Conservation (phyloP, 2,329 filamentous ascomycete species). For the Penicillium sp. region DNA sequence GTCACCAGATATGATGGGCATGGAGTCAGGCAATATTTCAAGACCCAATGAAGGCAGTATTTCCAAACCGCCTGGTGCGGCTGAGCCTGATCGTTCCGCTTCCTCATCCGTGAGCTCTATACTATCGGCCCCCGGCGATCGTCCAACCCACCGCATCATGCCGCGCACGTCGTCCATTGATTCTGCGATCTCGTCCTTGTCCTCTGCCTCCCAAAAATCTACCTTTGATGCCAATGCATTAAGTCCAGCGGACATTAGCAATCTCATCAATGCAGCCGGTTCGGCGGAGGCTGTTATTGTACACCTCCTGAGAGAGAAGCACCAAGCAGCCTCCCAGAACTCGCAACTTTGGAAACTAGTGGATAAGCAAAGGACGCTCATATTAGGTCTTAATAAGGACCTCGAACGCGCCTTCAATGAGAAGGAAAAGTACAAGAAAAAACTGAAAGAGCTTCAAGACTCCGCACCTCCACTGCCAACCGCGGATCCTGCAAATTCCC, state of each 20-base stretch:
- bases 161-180: slow-evolving; percentile 87
- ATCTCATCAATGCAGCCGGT: slow-evolving; percentile 78
- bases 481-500: slow-evolving; percentile 6
- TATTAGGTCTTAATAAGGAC: slow-evolving; percentile 91
- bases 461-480: slow-evolving; percentile 44
- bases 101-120: slow-evolving; percentile 34
- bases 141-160: slow-evolving; percentile 37
- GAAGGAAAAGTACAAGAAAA: slow-evolving; percentile 90
- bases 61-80: slow-evolving; percentile 28
- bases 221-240: slow-evolving; percentile 57
- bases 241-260: slow-evolving; percentile 72
- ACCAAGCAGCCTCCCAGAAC: slow-evolving; percentile 85
- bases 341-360: slow-evolving; percentile 91
- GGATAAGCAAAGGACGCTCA: slow-evolving; percentile 93
- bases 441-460: slow-evolving; percentile 72
- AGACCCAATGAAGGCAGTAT: slow-evolving; percentile 23
- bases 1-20: slow-evolving; percentile 18
- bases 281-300: slow-evolving; percentile 87
- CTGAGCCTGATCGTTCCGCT: slow-evolving; percentile 29
- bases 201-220: slow-evolving; percentile 59
- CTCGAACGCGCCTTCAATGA: slow-evolving; percentile 88
- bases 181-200: slow-evolving; percentile 81
- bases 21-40: slow-evolving; percentile 22
- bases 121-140: slow-evolving; percentile 31
- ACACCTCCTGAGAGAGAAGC: slow-evolving; percentile 87